phyloP scores from a whole-genome alignment of 129 eudicot species.

The Chrysanthemum lavandulifolium region DNA sequence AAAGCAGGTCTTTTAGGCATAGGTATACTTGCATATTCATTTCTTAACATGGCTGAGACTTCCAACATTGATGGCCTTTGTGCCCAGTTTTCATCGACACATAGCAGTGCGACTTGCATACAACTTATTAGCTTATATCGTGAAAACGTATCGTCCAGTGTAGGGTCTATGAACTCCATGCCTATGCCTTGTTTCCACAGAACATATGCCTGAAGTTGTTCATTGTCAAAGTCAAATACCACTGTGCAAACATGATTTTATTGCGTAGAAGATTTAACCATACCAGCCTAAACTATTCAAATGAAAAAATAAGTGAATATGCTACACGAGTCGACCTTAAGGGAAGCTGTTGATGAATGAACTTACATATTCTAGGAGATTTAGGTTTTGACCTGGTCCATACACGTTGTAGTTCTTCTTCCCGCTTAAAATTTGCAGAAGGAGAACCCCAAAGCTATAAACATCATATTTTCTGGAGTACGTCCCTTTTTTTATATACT shows the following conservation, averaged over 20 bases:
- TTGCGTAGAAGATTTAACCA: background rate
- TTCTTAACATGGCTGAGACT: conserved; percentile 22
- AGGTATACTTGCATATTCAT: conserved; percentile 9
- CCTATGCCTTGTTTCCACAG: conserved; percentile 23
- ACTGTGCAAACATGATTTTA: background rate
- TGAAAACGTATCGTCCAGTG: conserved; percentile 27
- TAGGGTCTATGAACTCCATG: conserved; percentile 28
- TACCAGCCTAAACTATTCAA: background rate
- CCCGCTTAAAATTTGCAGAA: conserved; percentile 47
- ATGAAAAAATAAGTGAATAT: background rate
- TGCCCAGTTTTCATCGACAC: conserved; percentile 30
- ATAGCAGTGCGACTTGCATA: conserved; percentile 19
- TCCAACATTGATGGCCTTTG: conserved; percentile 28
- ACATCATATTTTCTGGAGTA: conserved; percentile 55
- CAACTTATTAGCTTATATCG: conserved; percentile 23
- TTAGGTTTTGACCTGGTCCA: conserved; percentile 28
- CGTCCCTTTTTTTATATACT: conserved; percentile 37
- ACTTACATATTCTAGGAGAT: conserved; percentile 31
- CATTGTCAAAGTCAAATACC: background rate
- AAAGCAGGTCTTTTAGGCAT: conserved; percentile 26
- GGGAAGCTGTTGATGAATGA: background rate
- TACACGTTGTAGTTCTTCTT: conserved; percentile 26
- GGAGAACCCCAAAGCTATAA: conserved; percentile 52
- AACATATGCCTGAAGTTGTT: conserved; percentile 28
- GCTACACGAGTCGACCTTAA: background rate